Evolutionary conservation across 2,329 filamentous ascomycete species (phyloP).

Genomic region (Paradendryphiella salina): DNA sequence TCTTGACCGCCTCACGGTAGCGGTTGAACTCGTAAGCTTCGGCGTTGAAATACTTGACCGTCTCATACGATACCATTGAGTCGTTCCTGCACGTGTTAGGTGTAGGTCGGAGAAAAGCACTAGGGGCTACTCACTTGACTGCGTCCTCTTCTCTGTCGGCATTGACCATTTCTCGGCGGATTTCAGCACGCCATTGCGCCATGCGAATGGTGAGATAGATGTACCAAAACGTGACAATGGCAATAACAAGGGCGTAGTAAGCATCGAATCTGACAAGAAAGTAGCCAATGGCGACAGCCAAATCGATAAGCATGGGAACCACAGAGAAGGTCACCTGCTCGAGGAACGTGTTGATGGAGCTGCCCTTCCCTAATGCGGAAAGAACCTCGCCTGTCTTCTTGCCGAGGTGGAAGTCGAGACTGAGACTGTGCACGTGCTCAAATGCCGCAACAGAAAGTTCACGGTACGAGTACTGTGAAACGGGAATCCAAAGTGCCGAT

Average conservation of each 20-base stretch:
- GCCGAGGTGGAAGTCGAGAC: conserved; percentile 92
- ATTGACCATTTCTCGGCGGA: conserved; percentile 91
- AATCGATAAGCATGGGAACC: conserved; percentile 89
- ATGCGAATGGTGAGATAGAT: conserved; percentile 95
- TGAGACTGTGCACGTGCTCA: conserved; percentile 93
- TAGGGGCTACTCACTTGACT: conserved; percentile 66
- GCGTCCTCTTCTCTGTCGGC: conserved; percentile 93
- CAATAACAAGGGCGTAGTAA: conserved; percentile 86
- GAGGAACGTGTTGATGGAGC: conserved; percentile 92
- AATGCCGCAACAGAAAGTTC: conserved; percentile 93
- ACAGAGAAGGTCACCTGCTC: conserved; percentile 97
- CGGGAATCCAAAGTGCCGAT: conserved; percentile 90
- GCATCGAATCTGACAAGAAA: conserved; percentile 80
- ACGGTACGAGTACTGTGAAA: conserved; percentile 95
- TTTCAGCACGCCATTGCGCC: conserved; percentile 88
- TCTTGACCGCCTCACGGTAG: conserved; percentile 59
- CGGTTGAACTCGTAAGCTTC: conserved; percentile 62
- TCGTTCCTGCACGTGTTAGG: conserved; percentile 66
- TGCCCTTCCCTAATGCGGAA: conserved; percentile 93
- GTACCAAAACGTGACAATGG: conserved; percentile 92
- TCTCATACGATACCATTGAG: conserved; percentile 97
- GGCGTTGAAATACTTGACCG: conserved; percentile 67
- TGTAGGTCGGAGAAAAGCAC: not conserved
- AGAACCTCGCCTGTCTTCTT: conserved; percentile 97
- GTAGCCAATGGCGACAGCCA: conserved; percentile 81